A percentile compares a stretch with the other conserved stretches of the same genome.
These are phyloP conservation scores for Lecanicillium sp. DNA, from an alignment of 2,329 filamentous ascomycete genomes.

Conservation along the genomic window DNA sequence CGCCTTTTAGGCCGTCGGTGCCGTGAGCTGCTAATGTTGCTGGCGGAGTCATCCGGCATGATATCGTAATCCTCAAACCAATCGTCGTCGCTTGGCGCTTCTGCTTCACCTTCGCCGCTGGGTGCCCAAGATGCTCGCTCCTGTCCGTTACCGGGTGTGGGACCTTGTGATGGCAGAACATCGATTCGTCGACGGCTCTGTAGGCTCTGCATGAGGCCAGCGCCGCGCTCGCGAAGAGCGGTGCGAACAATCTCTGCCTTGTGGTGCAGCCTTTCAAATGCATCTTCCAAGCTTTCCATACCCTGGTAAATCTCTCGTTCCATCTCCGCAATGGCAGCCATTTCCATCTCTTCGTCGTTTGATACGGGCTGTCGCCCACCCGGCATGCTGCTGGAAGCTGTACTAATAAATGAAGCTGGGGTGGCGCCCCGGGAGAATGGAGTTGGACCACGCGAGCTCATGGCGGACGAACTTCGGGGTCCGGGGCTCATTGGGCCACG, in stretches of 20 bases:
- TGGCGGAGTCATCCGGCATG: slow-evolving; percentile 73
- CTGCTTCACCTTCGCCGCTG: slow-evolving; percentile 41
- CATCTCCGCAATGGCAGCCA: slow-evolving; percentile 81
- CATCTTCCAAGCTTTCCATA: slow-evolving; percentile 92
- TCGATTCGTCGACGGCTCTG: slow-evolving; percentile 54
- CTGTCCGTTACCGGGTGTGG: slow-evolving; percentile 39
- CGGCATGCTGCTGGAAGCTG: slow-evolving; percentile 41
- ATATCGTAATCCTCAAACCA: slow-evolving; percentile 54
- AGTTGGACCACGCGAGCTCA: slow-evolving; percentile 40
- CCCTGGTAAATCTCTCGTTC: slow-evolving; percentile 89
- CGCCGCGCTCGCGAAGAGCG: slow-evolving; percentile 72
- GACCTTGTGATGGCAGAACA: slow-evolving; percentile 43
- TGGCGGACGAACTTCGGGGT: slow-evolving; percentile 34
- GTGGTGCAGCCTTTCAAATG: slow-evolving; percentile 84
- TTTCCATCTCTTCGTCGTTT: slow-evolving; percentile 89
- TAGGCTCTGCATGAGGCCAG: slow-evolving; percentile 63
- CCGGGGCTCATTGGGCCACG: slow-evolving; percentile 33
- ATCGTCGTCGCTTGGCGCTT: slow-evolving; percentile 51
- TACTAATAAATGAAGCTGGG: slow-evolving; percentile 52
- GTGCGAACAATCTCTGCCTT: slow-evolving; percentile 76
- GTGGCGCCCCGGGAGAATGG: slow-evolving; percentile 52
- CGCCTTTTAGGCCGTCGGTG: slow-evolving; percentile 61
- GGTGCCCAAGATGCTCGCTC: slow-evolving; percentile 35
- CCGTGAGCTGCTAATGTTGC: slow-evolving; percentile 69
- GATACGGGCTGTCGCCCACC: slow-evolving; percentile 60